A percentile compares a stretch with the other conserved stretches of the same genome.
These are phyloP conservation scores for Torulaspora quercuum DNA, from an alignment of 805 yeast genomes.

Conservation along the genomic window DNA sequence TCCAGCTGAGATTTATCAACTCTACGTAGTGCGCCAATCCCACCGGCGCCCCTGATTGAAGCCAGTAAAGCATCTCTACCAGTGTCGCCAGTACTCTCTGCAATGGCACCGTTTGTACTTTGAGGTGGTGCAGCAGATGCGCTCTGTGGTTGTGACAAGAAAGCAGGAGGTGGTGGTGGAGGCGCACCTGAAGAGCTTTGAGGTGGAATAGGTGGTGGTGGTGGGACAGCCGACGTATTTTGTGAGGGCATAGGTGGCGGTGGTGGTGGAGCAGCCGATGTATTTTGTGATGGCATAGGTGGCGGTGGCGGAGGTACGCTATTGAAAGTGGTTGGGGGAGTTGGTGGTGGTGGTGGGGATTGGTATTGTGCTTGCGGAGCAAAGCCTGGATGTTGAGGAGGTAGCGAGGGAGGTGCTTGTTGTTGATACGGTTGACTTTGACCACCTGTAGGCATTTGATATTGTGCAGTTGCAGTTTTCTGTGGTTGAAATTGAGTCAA, in stretches of 20 bases:
- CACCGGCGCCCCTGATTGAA: constrained; percentile 79
- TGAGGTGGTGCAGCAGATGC: constrained; percentile 16
- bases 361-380: constrained; percentile 17
- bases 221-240: constrained; percentile 15
- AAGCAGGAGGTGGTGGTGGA: constrained; percentile 22
- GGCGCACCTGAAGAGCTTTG: constrained; percentile 14
- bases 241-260: constrained; percentile 22
- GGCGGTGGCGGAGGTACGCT: constrained; percentile 19
- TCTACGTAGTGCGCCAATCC: constrained; percentile 63
- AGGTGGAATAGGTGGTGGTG: constrained; percentile 17
- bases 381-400: constrained; percentile 18
- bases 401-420: constrained; percentile 11
- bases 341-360: constrained; percentile 28
- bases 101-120: constrained; percentile 11
- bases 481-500: constrained; percentile 16
- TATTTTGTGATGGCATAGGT: constrained; percentile 12
- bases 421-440: constrained; percentile 4
- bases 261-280: constrained; percentile 24
- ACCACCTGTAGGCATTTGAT: too few species aligned
- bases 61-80: constrained; percentile 81
- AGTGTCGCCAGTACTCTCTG: constrained; percentile 43
- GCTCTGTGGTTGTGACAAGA: constrained; percentile 15
- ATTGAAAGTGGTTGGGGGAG: too few species aligned
- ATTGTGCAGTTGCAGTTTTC: too few species aligned
- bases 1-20: constrained; percentile 83